Conservation (phyloP, 2,329 filamentous ascomycete species). For the Colletotrichum eremochloae region DNA sequence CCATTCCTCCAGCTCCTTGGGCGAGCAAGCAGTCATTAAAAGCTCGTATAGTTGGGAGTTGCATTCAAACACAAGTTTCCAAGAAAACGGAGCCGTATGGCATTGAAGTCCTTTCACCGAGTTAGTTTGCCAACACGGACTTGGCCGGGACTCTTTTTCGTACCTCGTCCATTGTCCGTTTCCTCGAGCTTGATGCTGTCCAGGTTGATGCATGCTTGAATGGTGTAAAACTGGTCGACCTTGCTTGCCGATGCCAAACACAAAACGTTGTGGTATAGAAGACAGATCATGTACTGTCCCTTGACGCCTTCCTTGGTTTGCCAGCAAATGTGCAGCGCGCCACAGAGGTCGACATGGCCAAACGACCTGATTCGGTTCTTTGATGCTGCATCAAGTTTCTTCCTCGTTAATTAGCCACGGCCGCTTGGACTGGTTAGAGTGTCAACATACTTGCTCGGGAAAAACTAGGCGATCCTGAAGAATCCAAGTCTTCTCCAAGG, state of each 20-base stretch:
- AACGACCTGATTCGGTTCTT: slow-evolving; percentile 81
- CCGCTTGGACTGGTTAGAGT: neutral
- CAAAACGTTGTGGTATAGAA: slow-evolving; percentile 85
- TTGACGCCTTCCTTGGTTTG: slow-evolving; percentile 76
- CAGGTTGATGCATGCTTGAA: slow-evolving; percentile 81
- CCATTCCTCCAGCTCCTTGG: slow-evolving; percentile 86
- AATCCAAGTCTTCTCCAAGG: slow-evolving; percentile 85
- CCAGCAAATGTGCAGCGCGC: slow-evolving; percentile 86
- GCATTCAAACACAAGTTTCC: slow-evolving; percentile 90
- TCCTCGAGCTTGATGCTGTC: slow-evolving; percentile 76
- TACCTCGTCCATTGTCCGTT: slow-evolving; percentile 81
- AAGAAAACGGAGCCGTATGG: slow-evolving; percentile 86
- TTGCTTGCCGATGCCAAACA: slow-evolving; percentile 79
- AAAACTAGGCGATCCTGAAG: slow-evolving; percentile 87
- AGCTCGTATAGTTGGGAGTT: slow-evolving; percentile 84
- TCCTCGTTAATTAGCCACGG: slow-evolving; percentile 9
- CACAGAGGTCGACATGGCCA: slow-evolving; percentile 85
- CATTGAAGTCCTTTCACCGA: slow-evolving; percentile 81
- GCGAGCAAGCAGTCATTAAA: slow-evolving; percentile 87
- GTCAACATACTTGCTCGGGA: slow-evolving; percentile 72
- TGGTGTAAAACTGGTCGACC: slow-evolving; percentile 76
- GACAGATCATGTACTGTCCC: slow-evolving; percentile 86
- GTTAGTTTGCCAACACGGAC: slow-evolving; percentile 40
- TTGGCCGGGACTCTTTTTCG: slow-evolving; percentile 44
- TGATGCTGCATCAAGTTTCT: slow-evolving; percentile 66